phyloP scores from a whole-genome alignment of 768 basidiomycete genomes.

The Auricularia heimuer region DNA sequence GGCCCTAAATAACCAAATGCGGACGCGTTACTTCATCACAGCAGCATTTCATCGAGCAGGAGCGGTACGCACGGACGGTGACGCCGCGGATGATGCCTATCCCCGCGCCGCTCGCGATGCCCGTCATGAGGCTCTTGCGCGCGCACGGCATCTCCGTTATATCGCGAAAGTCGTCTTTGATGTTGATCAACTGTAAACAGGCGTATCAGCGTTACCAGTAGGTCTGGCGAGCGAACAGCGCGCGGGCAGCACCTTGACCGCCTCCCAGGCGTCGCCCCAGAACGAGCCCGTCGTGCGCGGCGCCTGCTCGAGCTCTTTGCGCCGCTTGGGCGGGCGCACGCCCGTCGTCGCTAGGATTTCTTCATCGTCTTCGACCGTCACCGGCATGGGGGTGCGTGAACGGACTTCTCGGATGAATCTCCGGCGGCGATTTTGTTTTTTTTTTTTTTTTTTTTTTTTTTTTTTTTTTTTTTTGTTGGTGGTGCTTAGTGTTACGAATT shows the following conservation, averaged over 20 bases:
- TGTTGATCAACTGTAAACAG: slow-evolving; percentile 19
- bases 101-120: slow-evolving; percentile 71
- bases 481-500: too few relatives aligned
- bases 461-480: too few relatives aligned
- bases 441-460: too few relatives aligned
- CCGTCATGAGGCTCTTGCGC: slow-evolving; percentile 61
- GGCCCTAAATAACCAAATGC: slow-evolving; percentile 31
- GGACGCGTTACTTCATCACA: too few relatives aligned
- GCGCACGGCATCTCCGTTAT: slow-evolving; percentile 69
- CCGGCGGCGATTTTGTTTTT: too few relatives aligned
- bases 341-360: background rate
- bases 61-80: slow-evolving; percentile 41
- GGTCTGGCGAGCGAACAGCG: background rate
- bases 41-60: too few relatives aligned
- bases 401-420: too few relatives aligned
- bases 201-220: background rate
- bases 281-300: background rate
- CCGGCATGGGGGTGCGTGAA: too few relatives aligned
- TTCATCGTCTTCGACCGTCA: background rate
- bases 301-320: background rate
- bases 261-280: background rate
- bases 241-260: background rate
- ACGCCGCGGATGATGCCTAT: slow-evolving; percentile 67
- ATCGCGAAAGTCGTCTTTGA: slow-evolving; percentile 44
- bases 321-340: background rate